Base-by-base conservation (phyloP, 139 green algal genomes). In the Micromonas commoda region DNA sequence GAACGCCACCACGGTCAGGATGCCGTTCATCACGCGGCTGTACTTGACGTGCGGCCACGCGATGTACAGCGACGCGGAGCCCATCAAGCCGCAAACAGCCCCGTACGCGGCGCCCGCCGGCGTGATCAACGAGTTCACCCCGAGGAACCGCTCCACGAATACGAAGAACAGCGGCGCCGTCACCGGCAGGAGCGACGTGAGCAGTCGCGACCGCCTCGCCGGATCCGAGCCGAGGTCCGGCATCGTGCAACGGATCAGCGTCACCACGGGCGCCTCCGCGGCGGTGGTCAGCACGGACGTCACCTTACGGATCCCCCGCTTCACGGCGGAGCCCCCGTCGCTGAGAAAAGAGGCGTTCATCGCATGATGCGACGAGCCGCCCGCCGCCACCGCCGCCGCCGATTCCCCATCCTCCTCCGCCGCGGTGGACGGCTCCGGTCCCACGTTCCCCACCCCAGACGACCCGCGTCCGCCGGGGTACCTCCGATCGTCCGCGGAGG, bases 1-100 rank as follows among this genome's bases (percentile, higher is more conserved):
- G 33, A 84, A 84, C 0, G 78, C 78, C 1, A 75, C n/a, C 4
- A 39, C 34, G 21, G 68, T 75, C 20, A 75, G 37, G 37, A 61
- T 13, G 3, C 21, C 68, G 1, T 19, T 29, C 1, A 75, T 61
- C 31, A 33, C 34, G 16, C 31, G 29, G 2, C 20, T 28, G 1
- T 29, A 29, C 54, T 31, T 65, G 2, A 65, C 35, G 24, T 28
- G 28, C n/a, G 66, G 37, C 68, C 68, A 75, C 21, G 37, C 35
- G 37, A 37, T 26, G 68, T 61, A 32, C 4, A 75, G 52, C 20
- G 53, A 32, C 19, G 35, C 35, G 23, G 37, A 32, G 26, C 45
- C 45, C 52, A 75, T n/a, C 19, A 6, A 1, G 68, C 29, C 37
- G 37, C 68, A 63, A 29, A 6, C 23, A 61, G 34, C 63, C n/a